Evolutionary conservation across 2,329 filamentous ascomycete species (phyloP).

Genomic region (Epichloe coenophiala): DNA sequence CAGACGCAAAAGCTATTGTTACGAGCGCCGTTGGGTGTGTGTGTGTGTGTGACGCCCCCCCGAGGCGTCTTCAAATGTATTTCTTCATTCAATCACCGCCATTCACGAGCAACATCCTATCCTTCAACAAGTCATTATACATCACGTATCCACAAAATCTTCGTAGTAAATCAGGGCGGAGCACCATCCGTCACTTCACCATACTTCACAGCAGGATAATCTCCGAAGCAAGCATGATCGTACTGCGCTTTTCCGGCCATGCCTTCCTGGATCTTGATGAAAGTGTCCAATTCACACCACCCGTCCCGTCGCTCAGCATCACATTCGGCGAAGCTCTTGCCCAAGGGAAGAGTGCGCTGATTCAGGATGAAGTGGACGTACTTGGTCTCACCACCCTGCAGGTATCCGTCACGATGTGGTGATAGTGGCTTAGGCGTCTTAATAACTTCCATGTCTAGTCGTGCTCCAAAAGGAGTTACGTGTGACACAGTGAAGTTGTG

Average conservation of each 20-base stretch:
- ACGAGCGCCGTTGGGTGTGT: too few species aligned
- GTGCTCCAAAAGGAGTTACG: conserved; percentile 57
- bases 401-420: conserved; percentile 40
- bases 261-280: conserved; percentile 46
- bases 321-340: conserved; percentile 51
- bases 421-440: conserved; percentile 49
- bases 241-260: conserved; percentile 47
- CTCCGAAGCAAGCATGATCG: conserved; percentile 52
- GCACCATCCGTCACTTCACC: conserved; percentile 26
- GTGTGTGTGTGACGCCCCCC: too few species aligned
- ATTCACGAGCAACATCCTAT: too few species aligned
- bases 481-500: conserved; percentile 54
- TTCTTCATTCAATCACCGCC: too few species aligned
- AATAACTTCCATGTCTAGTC: conserved; percentile 64
- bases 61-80: too few species aligned
- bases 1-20: too few species aligned
- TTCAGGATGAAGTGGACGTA: conserved; percentile 67
- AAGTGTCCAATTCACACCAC: conserved; percentile 62
- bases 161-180: conserved; percentile 10
- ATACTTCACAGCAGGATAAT: conserved; percentile 25
- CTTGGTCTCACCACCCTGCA: conserved; percentile 39
- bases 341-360: conserved; percentile 58
- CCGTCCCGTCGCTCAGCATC: conserved; percentile 50
- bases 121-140: too few species aligned
- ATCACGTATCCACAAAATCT: too few species aligned